phyloP scores from a whole-genome alignment of 805 yeast genomes.

The Ogataea ganodermae region DNA sequence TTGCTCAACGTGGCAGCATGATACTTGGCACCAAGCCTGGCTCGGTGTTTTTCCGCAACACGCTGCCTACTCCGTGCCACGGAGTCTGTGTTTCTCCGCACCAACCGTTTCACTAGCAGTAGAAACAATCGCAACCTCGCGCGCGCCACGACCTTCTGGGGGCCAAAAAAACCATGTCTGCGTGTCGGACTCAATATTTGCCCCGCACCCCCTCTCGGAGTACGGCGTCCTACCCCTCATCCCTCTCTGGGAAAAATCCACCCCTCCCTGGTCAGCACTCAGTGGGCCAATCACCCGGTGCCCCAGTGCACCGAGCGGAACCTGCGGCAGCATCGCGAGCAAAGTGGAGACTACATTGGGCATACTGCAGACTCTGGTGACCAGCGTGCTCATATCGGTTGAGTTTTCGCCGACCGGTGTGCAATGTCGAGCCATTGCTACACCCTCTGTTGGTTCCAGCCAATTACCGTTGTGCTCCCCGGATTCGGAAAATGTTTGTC shows the following conservation, averaged over 20 bases:
- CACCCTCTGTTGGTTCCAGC: background rate
- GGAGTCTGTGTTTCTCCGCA: constrained; percentile 2
- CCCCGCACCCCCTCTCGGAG: constrained; percentile 15
- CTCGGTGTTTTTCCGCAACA: background rate
- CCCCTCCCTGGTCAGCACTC: background rate
- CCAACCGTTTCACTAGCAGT: constrained; percentile 4
- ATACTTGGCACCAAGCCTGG: background rate
- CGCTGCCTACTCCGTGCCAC: background rate
- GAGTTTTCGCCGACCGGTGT: too few species aligned
- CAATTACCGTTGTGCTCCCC: background rate
- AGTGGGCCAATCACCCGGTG: constrained; percentile 2
- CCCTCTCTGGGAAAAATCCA: background rate
- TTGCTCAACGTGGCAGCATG: background rate
- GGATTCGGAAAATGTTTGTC: background rate
- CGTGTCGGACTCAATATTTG: constrained; percentile 1
- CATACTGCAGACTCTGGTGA: too few species aligned
- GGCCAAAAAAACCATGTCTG: background rate
- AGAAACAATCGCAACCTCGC: background rate
- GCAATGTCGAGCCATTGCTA: too few species aligned
- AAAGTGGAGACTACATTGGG: too few species aligned
- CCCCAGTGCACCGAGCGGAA: background rate
- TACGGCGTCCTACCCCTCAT: constrained; percentile 7
- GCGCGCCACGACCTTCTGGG: background rate
- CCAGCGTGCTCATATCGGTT: too few species aligned
- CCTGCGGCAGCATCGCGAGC: background rate